Evolutionary conservation across 352 stramenopile species (phyloP).

Genomic region (Aphanomyces cochlioides): DNA sequence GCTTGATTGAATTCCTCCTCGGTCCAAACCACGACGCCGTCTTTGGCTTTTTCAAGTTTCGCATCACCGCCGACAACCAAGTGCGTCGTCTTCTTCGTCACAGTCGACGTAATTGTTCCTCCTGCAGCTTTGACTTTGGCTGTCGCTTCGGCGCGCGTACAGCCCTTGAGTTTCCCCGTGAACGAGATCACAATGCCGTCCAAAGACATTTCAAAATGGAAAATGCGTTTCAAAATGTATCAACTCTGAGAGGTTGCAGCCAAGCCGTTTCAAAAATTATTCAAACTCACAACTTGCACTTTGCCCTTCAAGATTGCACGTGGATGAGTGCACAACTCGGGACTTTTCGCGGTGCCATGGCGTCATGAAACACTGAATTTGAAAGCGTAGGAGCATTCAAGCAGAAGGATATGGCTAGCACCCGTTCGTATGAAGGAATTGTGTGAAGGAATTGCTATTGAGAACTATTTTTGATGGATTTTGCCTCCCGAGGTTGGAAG

Average conservation of each 20-base stretch:
- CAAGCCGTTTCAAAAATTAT: too few relatives aligned
- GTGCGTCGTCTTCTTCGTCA: conserved; percentile 23
- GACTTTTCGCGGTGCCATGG: too few relatives aligned
- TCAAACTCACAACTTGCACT: too few relatives aligned
- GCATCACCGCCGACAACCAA: conserved; percentile 4
- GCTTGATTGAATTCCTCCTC: background rate
- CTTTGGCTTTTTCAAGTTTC: conserved; percentile 9
- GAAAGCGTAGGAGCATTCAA: too few relatives aligned
- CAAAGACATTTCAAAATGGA: conserved; percentile 10
- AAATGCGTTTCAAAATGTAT: background rate
- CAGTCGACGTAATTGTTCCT: background rate
- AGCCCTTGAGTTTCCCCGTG: conserved; percentile 11
- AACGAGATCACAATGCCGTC: background rate
- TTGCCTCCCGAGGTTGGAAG: too few relatives aligned
- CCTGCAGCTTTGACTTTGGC: conserved; percentile 1
- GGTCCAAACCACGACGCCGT: conserved; percentile 2
- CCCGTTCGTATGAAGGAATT: too few relatives aligned
- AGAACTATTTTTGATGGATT: too few relatives aligned
- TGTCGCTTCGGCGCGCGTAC: conserved; percentile 10
- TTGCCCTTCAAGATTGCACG: too few relatives aligned
- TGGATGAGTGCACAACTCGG: too few relatives aligned
- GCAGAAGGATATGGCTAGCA: too few relatives aligned
- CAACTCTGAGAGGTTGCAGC: background rate
- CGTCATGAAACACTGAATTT: too few relatives aligned
- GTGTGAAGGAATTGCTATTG: too few relatives aligned